Evolutionary conservation across 1,284 basidiomycete genomes (phyloP), one percentile per base, ranked within the genome.

Genomic region (Rhodotorula sp.): DNA sequence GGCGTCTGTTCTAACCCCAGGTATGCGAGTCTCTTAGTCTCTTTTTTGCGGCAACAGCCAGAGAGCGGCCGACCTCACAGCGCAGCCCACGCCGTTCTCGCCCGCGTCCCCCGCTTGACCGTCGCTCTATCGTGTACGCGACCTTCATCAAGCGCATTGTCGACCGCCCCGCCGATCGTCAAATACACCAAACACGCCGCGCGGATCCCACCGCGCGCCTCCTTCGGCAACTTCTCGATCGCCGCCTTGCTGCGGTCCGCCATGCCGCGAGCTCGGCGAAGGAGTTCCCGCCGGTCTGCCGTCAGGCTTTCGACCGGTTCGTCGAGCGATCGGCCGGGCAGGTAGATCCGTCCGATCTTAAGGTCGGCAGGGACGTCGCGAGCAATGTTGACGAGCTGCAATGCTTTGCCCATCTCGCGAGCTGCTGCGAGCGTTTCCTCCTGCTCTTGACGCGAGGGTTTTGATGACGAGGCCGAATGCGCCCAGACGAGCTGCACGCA

Each of bases 401-500:
- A 75, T 12, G 83, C 82, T 46, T 80, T 74, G 5, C 83, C 83
- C 81, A 83, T 83, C 69, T 81, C 76, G 16, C 82, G 74, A 3
- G 81, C 81, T 12, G 76, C 74, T 3, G 57, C 51, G 29, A 81
- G 64, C 10, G 75, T 71, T 48, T 66, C 49, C 34, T 49, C 58
- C n/a, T 63, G 54, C 46, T 73, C 64, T 4, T 64, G 39, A 3
- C 51, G 26, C 15, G 62, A 60, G 3, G 51, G 39, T 1, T n/a
- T 12, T 7, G 59, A 58, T 14, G 47, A 47, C 29, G 56, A 34
- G 61, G 70, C 49, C 65, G 64, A 58, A 69, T 78, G 76, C 51
- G 81, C 80, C 81, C 82, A 84, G 21, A 83, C 79, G 47, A 83
- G 78, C 69, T 83, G 81, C 61, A 82, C 82, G 67, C 83, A 82